Evolutionary conservation across 2,329 filamentous ascomycete genomes (phyloP).

Genomic region (Dactylellina drechsleri): DNA sequence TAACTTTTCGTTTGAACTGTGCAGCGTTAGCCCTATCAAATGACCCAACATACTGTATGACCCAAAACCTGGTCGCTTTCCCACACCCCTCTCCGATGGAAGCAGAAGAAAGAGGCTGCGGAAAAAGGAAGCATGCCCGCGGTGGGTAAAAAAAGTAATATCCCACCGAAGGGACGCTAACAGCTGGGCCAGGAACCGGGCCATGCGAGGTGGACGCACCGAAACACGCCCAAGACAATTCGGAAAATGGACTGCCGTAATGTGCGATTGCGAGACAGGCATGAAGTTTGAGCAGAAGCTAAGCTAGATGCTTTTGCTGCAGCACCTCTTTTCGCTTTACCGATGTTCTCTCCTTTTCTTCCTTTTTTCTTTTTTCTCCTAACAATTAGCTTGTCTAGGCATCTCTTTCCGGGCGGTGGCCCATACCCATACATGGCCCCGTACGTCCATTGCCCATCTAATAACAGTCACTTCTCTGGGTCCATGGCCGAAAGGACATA

Average conservation of each 20-base stretch:
- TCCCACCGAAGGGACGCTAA: constrained; percentile 9
- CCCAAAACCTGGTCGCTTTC: constrained; percentile 49
- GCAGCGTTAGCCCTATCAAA: constrained; percentile 53
- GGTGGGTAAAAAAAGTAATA: constrained; percentile 17
- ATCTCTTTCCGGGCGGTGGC: constrained; percentile 49
- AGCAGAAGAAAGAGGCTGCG: constrained; percentile 8
- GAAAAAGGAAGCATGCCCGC: neutral
- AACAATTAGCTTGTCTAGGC: constrained; percentile 45
- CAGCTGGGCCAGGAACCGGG: constrained; percentile 41
- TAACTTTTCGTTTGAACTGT: neutral
- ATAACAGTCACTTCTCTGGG: constrained; percentile 45
- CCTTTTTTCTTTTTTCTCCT: constrained; percentile 35
- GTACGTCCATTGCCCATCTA: constrained; percentile 16
- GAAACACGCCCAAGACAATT: constrained; percentile 53
- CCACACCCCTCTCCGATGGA: neutral
- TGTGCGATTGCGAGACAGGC: constrained; percentile 53
- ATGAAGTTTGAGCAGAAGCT: constrained; percentile 51
- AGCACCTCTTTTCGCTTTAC: constrained; percentile 41
- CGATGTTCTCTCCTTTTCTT: constrained; percentile 51
- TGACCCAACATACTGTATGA: constrained; percentile 51
- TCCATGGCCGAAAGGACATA: constrained; percentile 32
- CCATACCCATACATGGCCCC: neutral
- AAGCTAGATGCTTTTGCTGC: constrained; percentile 57
- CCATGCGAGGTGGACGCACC: constrained; percentile 46
- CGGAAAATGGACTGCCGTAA: constrained; percentile 48